Evolutionary conservation across 371 early-diverging fungal species (phyloP), one percentile per base, ranked within the genome.

Genomic region (Circinella umbellata): DNA sequence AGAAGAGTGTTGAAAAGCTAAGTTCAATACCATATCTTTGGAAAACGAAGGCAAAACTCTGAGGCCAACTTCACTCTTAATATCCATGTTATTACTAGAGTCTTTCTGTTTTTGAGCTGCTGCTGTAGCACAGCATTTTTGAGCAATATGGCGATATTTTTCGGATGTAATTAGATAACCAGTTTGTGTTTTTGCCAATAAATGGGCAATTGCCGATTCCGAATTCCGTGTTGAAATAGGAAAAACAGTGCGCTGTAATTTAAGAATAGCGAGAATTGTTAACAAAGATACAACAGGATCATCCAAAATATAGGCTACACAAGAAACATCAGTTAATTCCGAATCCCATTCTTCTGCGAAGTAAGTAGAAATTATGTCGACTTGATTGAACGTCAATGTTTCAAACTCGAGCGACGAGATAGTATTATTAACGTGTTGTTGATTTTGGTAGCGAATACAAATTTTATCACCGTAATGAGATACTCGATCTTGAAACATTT

Each of bases 221-320:
- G 78, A 77, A 47, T 80, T 80, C 14, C 76, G 68, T 39, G 78
- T 63, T 1, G 78, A 78, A 0, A 80, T 48, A 11, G 65, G 17
- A 6, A 77, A 11, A 35, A 74, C 9, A 4, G 68, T 64, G 6
- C 60, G 13, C 10, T 64, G 70, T 2, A 80, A 48, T 13, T 80
- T 80, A 1, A 76, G 36, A 4, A 80, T 36, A 3, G 80, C 78
- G 3, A 77, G 17, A 39, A 73, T 46, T 15, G 59, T 15, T 4
- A 80, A 35, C 5, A 73, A 15, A 39, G 72, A 77, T 8, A 47
- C 7, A 5, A 70, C 54, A 0, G 67, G 54, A 39, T 75, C 68
- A 27, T 75, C 73, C 4, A 38, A 55, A 1, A 80, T 7, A 34
- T 69, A 62, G 4, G 70, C 68, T 27, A 80, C 48, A 0, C 27